phyloP scores from a whole-genome alignment of 345 rosid species.

The Salix caprea region DNA sequence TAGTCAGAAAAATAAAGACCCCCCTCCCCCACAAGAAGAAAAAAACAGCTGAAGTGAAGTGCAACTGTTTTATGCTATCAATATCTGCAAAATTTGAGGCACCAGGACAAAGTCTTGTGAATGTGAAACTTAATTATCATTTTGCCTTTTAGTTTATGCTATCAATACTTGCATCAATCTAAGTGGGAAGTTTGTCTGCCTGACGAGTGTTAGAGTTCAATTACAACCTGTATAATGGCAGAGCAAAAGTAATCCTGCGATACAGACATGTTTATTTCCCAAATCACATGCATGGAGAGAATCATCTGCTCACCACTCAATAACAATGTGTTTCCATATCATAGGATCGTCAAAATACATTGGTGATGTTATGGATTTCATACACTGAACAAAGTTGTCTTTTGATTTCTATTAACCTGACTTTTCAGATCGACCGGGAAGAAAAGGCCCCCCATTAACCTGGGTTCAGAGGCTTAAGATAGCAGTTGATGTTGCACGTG shows the following conservation, averaged over 20 bases:
- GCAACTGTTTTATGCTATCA: background rate
- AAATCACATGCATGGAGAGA: background rate
- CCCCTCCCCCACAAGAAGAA: too few relatives aligned
- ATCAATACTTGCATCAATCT: background rate
- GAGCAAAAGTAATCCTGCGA: background rate
- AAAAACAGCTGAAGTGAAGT: background rate
- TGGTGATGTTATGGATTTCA: background rate
- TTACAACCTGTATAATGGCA: background rate
- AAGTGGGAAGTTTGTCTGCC: background rate
- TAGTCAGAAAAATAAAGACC: background rate
- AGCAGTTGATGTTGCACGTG: constrained; percentile 96
- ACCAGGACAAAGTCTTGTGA: background rate
- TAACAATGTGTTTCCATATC: background rate
- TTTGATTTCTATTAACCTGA: constrained; percentile 11
- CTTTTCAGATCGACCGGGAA: constrained; percentile 82
- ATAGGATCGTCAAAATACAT: background rate
- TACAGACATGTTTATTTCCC: background rate
- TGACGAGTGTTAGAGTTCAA: background rate
- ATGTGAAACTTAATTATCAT: background rate
- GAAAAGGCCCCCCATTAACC: constrained; percentile 72
- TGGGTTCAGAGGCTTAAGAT: constrained; percentile 88
- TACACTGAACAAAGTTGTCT: background rate
- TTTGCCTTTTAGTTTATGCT: background rate
- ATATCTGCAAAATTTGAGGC: background rate
- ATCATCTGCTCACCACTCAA: background rate